Conservation (phyloP, 2,329 filamentous ascomycete species). For the Sphaerulina musiva region DNA sequence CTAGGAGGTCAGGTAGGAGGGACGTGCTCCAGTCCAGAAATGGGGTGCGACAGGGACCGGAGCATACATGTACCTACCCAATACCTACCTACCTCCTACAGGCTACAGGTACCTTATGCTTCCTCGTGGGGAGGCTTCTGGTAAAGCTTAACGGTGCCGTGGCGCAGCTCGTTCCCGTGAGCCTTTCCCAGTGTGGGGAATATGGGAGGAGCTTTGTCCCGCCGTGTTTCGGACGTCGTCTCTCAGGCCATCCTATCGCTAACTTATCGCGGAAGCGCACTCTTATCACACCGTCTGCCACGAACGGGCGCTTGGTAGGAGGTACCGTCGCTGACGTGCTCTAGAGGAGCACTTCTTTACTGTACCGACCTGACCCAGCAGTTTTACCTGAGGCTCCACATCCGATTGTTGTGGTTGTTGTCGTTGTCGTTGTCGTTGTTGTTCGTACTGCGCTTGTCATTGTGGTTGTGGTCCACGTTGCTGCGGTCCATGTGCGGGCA, state of each 20-base stretch:
- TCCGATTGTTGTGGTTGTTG: background rate
- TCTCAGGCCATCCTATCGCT: conserved; percentile 9
- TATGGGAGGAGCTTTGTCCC: conserved; percentile 22
- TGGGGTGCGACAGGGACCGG: conserved; percentile 9
- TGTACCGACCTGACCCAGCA: background rate
- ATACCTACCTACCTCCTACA: no score
- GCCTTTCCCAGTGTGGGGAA: conserved; percentile 19
- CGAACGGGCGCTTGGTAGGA: background rate
- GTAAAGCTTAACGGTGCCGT: conserved; percentile 17
- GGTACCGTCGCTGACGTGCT: background rate
- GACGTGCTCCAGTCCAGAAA: background rate
- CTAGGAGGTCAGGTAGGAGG: no score
- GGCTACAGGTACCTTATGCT: background rate
- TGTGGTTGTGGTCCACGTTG: background rate
- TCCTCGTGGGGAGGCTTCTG: conserved; percentile 15
- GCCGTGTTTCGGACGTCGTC: conserved; percentile 24
- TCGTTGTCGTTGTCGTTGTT: no score
- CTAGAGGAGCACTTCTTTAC: no score
- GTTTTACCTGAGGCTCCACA: background rate
- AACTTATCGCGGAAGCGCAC: background rate
- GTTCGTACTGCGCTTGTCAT: no score
- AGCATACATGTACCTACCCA: background rate
- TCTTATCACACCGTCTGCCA: background rate
- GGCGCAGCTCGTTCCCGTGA: conserved; percentile 16
- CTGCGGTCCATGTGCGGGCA: background rate